These are phyloP conservation scores for Rhodotorula sp. DNA, from an alignment of 1,284 basidiomycete genomes.

Conservation along the genomic window DNA sequence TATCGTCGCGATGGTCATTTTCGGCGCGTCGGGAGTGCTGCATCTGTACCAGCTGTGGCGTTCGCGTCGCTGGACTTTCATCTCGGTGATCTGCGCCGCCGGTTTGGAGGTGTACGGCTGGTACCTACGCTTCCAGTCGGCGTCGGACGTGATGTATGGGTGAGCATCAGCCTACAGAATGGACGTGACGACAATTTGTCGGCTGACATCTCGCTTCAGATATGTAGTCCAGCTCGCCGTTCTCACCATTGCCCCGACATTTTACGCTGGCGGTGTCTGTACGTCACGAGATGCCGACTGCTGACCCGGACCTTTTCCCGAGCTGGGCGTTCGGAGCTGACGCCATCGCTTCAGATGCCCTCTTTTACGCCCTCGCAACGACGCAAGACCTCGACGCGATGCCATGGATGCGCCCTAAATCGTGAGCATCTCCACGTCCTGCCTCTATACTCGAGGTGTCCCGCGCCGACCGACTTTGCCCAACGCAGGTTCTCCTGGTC, in stretches of 20 bases:
- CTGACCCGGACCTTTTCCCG: no score
- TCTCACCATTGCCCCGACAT: slow-evolving; percentile 11
- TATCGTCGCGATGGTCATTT: slow-evolving; percentile 4
- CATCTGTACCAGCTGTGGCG: slow-evolving; percentile 15
- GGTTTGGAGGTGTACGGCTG: slow-evolving; percentile 2
- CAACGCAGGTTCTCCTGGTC: background rate
- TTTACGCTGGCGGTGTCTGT: slow-evolving; percentile 15
- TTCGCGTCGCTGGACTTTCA: slow-evolving; percentile 4
- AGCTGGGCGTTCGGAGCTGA: no score
- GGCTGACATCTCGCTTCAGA: background rate
- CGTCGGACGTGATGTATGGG: background rate
- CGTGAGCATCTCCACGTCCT: background rate
- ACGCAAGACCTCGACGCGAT: background rate
- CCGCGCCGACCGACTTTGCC: background rate
- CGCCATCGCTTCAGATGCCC: background rate
- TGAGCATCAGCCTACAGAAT: background rate
- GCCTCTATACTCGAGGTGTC: background rate
- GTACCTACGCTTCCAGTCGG: background rate
- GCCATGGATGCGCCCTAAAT: background rate
- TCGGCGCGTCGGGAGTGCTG: background rate
- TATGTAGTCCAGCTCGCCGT: slow-evolving; percentile 11
- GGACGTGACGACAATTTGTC: no score
- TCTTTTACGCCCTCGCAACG: background rate
- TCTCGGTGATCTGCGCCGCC: background rate
- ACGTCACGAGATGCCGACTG: no score